Conservation (phyloP, 352 stramenopile genomes). For the Blastocystis sp. region DNA sequence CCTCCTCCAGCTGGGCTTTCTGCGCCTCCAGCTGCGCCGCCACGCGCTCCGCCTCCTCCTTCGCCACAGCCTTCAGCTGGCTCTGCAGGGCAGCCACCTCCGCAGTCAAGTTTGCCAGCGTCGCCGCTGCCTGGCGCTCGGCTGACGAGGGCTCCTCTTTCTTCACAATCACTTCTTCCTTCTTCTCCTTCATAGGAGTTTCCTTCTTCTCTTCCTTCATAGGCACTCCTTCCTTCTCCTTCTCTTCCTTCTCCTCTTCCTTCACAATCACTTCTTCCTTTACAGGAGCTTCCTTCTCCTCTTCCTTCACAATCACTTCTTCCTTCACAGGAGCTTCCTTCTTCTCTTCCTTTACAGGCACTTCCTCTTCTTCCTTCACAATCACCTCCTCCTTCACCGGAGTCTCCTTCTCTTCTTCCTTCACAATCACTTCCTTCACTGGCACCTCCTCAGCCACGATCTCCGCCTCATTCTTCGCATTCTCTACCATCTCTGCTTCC, state of each 20-base stretch:
- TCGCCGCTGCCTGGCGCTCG: too few relatives aligned
- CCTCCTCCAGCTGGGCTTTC: neutral
- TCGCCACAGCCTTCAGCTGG: neutral
- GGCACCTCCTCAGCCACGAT: neutral
- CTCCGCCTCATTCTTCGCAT: neutral
- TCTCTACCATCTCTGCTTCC: constrained; percentile 9
- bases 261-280: neutral
- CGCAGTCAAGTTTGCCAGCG: neutral
- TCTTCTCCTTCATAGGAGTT: too few relatives aligned
- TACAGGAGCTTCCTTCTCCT: neutral
- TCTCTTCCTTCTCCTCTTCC: neutral
- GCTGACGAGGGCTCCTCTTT: too few relatives aligned
- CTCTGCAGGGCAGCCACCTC: neutral
- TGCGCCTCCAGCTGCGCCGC: neutral
- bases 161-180: too few relatives aligned
- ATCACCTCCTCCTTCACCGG: neutral
- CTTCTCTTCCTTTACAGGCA: neutral
- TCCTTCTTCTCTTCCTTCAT: too few relatives aligned
- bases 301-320: neutral
- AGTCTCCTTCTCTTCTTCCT: neutral
- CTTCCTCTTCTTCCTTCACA: constrained; percentile 4
- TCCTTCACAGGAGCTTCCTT: neutral
- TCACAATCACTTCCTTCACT: neutral
- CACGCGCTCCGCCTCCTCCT: neutral
- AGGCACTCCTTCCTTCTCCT: neutral